phyloP scores from a whole-genome alignment of 495 filamentous ascomycete species.

The Aspergillus sparsus region DNA sequence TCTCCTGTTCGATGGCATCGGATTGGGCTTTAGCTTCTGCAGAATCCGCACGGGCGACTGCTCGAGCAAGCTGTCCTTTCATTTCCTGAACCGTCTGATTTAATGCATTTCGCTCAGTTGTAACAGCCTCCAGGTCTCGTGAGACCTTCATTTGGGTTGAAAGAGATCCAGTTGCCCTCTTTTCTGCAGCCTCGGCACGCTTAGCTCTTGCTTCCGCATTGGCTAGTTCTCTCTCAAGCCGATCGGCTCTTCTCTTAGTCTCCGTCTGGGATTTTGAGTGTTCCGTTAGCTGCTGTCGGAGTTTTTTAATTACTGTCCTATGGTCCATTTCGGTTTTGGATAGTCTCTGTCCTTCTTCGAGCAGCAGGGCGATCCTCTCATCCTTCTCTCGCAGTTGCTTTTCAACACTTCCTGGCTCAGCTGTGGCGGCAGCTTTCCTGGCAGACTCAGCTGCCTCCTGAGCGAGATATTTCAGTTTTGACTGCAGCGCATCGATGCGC shows the following conservation, averaged over 20 bases:
- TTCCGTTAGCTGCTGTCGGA: slow-evolving; percentile 67
- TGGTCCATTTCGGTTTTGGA: slow-evolving; percentile 83
- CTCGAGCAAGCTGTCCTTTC: slow-evolving; percentile 68
- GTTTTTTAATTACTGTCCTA: slow-evolving; percentile 77
- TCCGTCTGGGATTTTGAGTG: slow-evolving; percentile 51
- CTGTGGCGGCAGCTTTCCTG: slow-evolving; percentile 59
- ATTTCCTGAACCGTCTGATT: slow-evolving; percentile 67
- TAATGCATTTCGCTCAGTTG: slow-evolving; percentile 65
- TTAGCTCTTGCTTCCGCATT: slow-evolving; percentile 60
- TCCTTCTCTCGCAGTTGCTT: slow-evolving; percentile 85
- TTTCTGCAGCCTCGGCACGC: slow-evolving; percentile 68
- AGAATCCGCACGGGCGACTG: slow-evolving; percentile 63
- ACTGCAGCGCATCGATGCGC: slow-evolving; percentile 87
- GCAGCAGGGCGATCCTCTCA: slow-evolving; percentile 81
- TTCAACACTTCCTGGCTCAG: slow-evolving; percentile 64
- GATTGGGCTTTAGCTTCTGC: slow-evolving; percentile 66
- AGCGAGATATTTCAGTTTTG: slow-evolving; percentile 84
- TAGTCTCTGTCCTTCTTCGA: slow-evolving; percentile 91
- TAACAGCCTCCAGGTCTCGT: slow-evolving; percentile 69
- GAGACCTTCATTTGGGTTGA: slow-evolving; percentile 66
- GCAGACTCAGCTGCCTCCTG: slow-evolving; percentile 74
- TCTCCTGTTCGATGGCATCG: slow-evolving; percentile 71
- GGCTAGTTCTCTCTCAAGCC: slow-evolving; percentile 61
- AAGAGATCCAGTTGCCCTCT: slow-evolving; percentile 61
- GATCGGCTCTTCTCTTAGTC: slow-evolving; percentile 59